Conservation (phyloP, 495 filamentous ascomycete genomes). For the Bryoglossum gracile region DNA sequence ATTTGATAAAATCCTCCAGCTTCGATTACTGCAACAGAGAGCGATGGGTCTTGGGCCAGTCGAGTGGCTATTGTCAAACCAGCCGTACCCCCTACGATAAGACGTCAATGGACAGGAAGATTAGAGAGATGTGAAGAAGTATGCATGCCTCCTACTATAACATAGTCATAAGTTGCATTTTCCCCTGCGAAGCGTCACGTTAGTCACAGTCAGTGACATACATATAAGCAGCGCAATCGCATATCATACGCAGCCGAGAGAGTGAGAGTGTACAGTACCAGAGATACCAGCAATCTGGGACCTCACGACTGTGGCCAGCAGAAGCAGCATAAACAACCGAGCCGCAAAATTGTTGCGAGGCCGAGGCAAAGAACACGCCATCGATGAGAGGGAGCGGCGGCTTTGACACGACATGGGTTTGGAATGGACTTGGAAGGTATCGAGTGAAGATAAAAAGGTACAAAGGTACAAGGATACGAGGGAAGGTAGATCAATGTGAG, state of each 20-base stretch:
- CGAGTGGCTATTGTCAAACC: conserved; percentile 67
- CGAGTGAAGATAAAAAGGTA: no score
- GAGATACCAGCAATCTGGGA: background rate
- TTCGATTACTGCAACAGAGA: conserved; percentile 43
- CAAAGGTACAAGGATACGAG: no score
- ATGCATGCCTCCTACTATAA: conserved; percentile 60
- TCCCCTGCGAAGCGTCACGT: background rate
- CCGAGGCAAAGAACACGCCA: no score
- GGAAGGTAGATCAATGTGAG: background rate
- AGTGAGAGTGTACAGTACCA: background rate
- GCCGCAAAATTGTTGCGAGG: background rate
- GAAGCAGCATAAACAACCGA: background rate
- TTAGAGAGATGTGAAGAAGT: background rate
- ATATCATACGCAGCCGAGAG: background rate
- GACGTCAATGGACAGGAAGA: background rate
- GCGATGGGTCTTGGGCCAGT: conserved; percentile 35
- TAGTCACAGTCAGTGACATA: no score
- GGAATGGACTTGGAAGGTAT: no score
- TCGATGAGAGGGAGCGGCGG: no score
- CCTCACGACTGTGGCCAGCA: background rate
- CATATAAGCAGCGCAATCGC: no score
- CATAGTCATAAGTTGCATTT: conserved; percentile 47
- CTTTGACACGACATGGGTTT: background rate
- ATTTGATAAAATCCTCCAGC: conserved; percentile 31
- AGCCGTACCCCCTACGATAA: conserved; percentile 51